Evolutionary conservation across 345 rosid species (phyloP).

Genomic region (Salix purpurea): DNA sequence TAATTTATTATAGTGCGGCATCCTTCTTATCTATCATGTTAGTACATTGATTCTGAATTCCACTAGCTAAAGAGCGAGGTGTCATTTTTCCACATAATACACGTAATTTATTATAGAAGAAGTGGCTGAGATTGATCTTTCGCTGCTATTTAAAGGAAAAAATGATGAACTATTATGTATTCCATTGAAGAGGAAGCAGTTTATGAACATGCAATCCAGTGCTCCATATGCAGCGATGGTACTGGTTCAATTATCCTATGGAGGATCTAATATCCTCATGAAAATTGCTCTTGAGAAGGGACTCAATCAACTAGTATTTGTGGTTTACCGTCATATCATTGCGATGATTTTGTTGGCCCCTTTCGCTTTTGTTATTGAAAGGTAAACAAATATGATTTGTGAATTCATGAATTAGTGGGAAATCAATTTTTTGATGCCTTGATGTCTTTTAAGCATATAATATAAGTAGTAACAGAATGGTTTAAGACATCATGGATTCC

Average conservation of each 20-base stretch:
- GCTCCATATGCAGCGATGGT: conserved; percentile 32
- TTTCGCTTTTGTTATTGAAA: conserved; percentile 42
- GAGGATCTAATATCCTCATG: conserved; percentile 37
- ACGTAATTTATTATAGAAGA: too few relatives aligned
- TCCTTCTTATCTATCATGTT: too few relatives aligned
- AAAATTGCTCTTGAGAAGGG: conserved; percentile 38
- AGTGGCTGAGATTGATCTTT: too few relatives aligned
- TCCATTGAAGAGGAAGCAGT: not conserved
- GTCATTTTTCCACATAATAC: too few relatives aligned
- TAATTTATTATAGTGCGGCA: too few relatives aligned
- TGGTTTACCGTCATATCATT: conserved; percentile 37
- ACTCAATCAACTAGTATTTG: conserved; percentile 36
- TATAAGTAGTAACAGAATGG: not conserved
- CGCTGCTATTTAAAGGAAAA: too few relatives aligned
- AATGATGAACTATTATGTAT: too few relatives aligned
- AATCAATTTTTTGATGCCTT: not conserved
- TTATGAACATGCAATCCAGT: conserved; percentile 16
- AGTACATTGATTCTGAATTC: too few relatives aligned
- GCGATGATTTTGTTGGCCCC: conserved; percentile 35
- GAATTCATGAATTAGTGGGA: too few relatives aligned
- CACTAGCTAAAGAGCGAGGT: too few relatives aligned
- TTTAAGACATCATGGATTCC: too few relatives aligned
- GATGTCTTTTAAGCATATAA: not conserved
- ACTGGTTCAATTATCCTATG: conserved; percentile 32
- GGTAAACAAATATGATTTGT: conserved; percentile 12